Conservation (phyloP, 139 green algal genomes). For the Spirogloea muscicola region DNA sequence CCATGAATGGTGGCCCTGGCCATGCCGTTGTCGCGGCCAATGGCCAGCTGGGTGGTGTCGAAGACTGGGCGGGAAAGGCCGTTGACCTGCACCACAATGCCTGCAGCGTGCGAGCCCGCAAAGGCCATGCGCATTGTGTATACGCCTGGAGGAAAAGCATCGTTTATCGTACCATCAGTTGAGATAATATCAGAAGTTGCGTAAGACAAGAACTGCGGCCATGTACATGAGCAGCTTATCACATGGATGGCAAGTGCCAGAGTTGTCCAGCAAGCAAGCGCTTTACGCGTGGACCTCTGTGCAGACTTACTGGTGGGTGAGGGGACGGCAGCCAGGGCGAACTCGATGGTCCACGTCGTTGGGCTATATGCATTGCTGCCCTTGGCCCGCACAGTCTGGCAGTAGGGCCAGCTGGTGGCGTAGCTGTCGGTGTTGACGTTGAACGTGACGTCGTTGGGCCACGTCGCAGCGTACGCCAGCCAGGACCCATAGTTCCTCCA, state of each 20-base stretch:
- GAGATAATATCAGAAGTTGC: too few species aligned
- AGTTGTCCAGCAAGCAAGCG: too few species aligned
- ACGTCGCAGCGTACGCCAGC: neutral
- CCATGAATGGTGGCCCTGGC: slow-evolving; percentile 13
- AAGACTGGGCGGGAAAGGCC: neutral
- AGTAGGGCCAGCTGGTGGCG: slow-evolving; percentile 23
- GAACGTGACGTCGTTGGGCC: slow-evolving; percentile 3
- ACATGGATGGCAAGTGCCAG: too few species aligned
- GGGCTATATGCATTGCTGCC: neutral
- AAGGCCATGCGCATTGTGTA: slow-evolving; percentile 28
- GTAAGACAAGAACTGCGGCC: too few species aligned
- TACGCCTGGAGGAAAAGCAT: too few species aligned
- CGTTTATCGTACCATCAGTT: too few species aligned
- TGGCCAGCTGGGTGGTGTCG: neutral
- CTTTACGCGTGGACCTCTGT: too few species aligned
- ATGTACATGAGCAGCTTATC: too few species aligned
- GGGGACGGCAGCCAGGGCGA: neutral
- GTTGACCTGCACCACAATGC: slow-evolving; percentile 21
- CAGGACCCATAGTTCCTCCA: slow-evolving; percentile 25
- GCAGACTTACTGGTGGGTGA: too few species aligned
- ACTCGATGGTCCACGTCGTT: slow-evolving; percentile 20
- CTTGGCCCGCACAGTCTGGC: neutral
- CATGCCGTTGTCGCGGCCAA: slow-evolving; percentile 21
- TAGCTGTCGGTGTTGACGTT: neutral
- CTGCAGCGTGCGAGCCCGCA: slow-evolving; percentile 11